phyloP scores from a whole-genome alignment of 225 moss, liverwort and hornwort species.

The Pseudoscleropodium purum region DNA sequence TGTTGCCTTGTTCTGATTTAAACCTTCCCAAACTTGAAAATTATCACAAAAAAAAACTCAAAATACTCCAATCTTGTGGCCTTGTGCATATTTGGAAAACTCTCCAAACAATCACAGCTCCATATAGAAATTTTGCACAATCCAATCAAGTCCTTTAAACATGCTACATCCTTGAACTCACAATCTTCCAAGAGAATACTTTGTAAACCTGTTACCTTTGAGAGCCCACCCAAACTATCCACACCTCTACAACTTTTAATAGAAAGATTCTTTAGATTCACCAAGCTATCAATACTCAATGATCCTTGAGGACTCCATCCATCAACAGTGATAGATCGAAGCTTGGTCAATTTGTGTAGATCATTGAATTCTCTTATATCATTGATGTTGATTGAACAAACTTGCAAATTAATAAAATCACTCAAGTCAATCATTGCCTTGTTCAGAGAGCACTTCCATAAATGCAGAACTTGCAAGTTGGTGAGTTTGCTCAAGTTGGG shows the following conservation, averaged over 20 bases:
- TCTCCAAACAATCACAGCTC: neutral
- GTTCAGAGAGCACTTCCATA: too few relatives aligned
- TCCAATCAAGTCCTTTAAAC: neutral
- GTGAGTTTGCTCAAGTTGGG: too few relatives aligned
- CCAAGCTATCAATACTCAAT: neutral
- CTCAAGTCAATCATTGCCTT: too few relatives aligned
- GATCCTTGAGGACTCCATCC: neutral
- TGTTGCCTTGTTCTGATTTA: accelerated
- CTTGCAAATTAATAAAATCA: too few relatives aligned
- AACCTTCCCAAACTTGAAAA: neutral
- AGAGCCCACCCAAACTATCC: neutral
- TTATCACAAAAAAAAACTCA: accelerated
- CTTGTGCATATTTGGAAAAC: neutral
- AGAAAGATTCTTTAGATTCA: neutral
- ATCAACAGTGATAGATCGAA: accelerated
- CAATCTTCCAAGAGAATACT: accelerated
- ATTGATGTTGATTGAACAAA: accelerated
- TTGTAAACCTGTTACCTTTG: accelerated
- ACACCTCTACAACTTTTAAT: accelerated
- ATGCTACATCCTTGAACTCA: neutral
- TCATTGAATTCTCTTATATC: accelerated
- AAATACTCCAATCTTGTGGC: neutral
- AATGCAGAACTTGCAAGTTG: too few relatives aligned
- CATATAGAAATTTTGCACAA: accelerated
- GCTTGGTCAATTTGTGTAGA: neutral